Base-by-base conservation (phyloP, 1,139 yeast genomes). In the Hansenula sp. region DNA sequence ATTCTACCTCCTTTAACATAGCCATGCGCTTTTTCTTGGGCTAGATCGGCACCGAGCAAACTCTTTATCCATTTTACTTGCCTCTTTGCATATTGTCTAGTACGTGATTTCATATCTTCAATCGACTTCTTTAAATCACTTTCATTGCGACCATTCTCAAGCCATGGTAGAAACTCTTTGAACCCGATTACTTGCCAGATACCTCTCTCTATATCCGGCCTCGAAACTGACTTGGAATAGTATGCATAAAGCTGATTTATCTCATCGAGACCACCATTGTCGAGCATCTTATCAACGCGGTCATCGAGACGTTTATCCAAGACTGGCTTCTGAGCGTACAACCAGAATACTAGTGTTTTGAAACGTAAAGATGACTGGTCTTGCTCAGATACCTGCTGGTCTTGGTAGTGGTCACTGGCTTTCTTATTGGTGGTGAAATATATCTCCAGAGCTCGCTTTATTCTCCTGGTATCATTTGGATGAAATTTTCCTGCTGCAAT, bases 141-240 rank as follows among this genome's bases (percentile, higher is more conserved):
- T 11, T 62, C 59, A 0, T 49, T 46, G 0, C 59, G 57, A 0
- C 59, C 60, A 8, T 51, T 47, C 29, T 66, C 55, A 5, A 93
- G 63, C 84, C 90, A 91, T 0, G 96, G 96, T 33, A 90, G 62
- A 59, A 93, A 91, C 61, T 93, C 98, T 58, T 89, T 88, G 62
- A 89, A 93, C 2, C 99, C 99, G 56, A 93, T 90, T 2, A 89
- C 96, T 64, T 93, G 99, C 89, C 90, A 91, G 0, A 93, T 76
- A 1, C 99, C 98, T 44, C 77, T 69, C 42, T 87, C 84, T 45
- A 80, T 66, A 44, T 77, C 81, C 2, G 80, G 79, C 21, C 56
- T 60, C 1, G 68, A 68, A 0, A 58, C 51, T 25, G 50, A 50
- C 1, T 43, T 41, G 0, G 55, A 45, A 49, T 74, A 84, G 33